Base-by-base conservation (phyloP, 768 basidiomycete genomes). In the Trametes cingulata region DNA sequence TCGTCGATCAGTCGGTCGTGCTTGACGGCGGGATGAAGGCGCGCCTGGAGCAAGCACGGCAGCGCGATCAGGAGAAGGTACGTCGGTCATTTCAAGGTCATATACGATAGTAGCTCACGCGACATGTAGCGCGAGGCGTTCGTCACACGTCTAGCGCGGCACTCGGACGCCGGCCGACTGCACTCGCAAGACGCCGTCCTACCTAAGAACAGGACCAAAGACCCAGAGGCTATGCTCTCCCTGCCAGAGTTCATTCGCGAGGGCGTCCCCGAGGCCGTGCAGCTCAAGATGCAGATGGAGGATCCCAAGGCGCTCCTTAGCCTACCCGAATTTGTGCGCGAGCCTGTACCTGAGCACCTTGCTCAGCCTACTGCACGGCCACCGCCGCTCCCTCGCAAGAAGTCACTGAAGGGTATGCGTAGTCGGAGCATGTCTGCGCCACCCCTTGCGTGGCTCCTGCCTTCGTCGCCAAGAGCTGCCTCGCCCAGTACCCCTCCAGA, bases 141-240 rank as follows among this genome's bases (percentile, higher is more conserved):
- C 68, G 86, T 95, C 10, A 86, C 88, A 55, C 83, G 85, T 58
- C 78, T 96, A 2, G 77, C 85, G 10, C 77, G 81, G 27, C 91
- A 91, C 68, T 90, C 92, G 0, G 78, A 80, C 46, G 82, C 85
- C 1, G 86, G 94, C 20, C 82, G 94, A 55, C 74, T 95, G 37
- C 86, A 87, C 54, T 80, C 82, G 14, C 94, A 97, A 72, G 94
- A 96, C 65, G 90, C 92, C 7, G 72, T 82, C 2, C 65, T 53
- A 22, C 46, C 13, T 27, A 60, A 51, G 35, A 60, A 24, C 52
- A 61, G 33, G 5, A 33, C 35, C 48, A 64, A 66, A 39, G 74
- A 78, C 45, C 76, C 75, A 2, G 72, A 80, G 37, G 81, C 84
- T 4, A 66, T 88, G 64, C 67, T 75, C 20, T 62, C 68, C 10